Evolutionary conservation across 2,329 filamentous ascomycete species (phyloP).

Genomic region (Colletotrichum brevisporum): DNA sequence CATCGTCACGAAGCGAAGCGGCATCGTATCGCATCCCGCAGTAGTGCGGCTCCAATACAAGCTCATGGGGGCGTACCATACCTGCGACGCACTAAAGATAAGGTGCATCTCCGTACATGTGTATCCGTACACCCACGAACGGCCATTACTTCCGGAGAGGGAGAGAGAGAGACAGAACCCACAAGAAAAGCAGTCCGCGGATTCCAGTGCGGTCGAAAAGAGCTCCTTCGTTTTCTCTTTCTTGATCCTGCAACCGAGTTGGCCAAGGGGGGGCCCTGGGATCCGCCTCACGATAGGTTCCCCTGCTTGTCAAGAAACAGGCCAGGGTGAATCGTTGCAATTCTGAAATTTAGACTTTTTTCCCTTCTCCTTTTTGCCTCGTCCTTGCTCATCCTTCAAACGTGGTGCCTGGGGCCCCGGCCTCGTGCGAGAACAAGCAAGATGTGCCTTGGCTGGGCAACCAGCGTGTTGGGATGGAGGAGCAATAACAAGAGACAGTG

Average conservation of each 20-base stretch:
- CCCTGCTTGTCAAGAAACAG: conserved; percentile 31
- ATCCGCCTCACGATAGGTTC: conserved; percentile 15
- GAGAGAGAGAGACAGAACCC: conserved; percentile 1
- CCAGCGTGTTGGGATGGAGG: neutral
- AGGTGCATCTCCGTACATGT: neutral
- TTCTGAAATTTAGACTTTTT: conserved; percentile 33
- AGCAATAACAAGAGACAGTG: neutral
- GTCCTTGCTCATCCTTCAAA: conserved; percentile 23
- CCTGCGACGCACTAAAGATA: conserved; percentile 4
- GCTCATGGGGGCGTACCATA: conserved; percentile 20
- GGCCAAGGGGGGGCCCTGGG: conserved; percentile 13
- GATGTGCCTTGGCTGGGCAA: neutral
- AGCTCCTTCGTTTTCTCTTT: neutral
- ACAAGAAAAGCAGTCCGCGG: neutral
- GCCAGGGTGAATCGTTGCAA: conserved; percentile 26
- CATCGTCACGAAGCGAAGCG: too few species aligned
- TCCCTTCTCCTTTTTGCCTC: conserved; percentile 22
- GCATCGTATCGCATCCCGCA: conserved; percentile 1
- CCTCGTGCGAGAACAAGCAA: neutral
- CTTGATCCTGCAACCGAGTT: conserved; percentile 9
- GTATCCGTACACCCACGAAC: neutral
- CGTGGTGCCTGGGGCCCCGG: conserved; percentile 5
- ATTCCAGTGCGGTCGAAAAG: conserved; percentile 8
- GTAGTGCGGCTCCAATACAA: conserved; percentile 31
- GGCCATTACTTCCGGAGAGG: conserved; percentile 18